These are phyloP conservation scores for Angomonas desouzai DNA, from an alignment of 208 protist genomes.

Conservation along the genomic window DNA sequence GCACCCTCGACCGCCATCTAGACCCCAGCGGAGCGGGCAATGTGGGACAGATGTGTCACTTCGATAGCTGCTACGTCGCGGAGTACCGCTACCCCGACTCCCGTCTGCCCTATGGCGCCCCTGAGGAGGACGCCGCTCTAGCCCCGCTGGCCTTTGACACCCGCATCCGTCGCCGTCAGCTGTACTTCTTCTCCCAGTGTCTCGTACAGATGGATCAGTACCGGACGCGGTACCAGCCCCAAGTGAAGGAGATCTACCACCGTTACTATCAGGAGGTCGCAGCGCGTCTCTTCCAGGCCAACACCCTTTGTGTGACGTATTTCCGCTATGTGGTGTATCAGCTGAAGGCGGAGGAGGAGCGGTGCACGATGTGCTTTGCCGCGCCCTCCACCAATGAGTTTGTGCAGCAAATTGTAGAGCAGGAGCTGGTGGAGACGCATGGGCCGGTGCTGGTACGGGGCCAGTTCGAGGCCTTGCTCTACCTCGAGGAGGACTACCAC, in stretches of 20 bases:
- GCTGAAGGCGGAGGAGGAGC: background rate
- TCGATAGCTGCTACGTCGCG: background rate
- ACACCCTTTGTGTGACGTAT: background rate
- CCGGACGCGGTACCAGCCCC: background rate
- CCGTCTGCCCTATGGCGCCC: background rate
- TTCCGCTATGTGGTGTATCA: background rate
- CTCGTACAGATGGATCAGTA: background rate
- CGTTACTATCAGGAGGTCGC: constrained; percentile 2
- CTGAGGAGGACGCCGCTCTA: background rate
- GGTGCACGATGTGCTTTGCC: constrained; percentile 1
- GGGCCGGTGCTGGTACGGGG: background rate
- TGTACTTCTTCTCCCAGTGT: constrained; percentile 1
- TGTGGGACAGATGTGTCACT: background rate
- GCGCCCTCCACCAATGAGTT: background rate
- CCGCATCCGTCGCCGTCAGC: background rate
- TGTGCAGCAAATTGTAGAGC: background rate
- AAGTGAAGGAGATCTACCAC: background rate
- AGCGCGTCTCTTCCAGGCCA: background rate
- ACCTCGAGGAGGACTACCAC: constrained; percentile 5
- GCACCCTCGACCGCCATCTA: background rate
- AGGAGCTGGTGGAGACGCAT: background rate
- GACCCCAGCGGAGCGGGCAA: background rate
- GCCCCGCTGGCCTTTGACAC: background rate
- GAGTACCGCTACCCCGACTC: constrained; percentile 2
- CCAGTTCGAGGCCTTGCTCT: background rate